Evolutionary conservation across 345 rosid species (phyloP), one percentile per base, ranked within the genome.

Genomic region (Hypericum perforatum): DNA sequence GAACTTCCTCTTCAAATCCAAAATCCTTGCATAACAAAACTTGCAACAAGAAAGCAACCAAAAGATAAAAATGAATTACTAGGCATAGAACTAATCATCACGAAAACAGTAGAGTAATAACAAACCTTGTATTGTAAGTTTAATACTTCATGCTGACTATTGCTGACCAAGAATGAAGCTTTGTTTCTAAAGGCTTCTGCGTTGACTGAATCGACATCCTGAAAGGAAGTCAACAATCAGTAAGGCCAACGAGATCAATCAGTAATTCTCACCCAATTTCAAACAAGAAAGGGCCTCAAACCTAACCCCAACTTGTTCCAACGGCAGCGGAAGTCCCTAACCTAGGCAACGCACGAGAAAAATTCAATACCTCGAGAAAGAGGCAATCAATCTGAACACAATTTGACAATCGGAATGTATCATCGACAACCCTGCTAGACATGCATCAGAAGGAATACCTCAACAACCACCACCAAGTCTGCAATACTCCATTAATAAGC

Each of bases 191-290:
- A 92, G 62, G 91, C 88, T 70, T 92, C 95, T 10, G 98, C 98
- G 63, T 83, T 92, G 12, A 83, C 81, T n/a, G 98, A 89, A 82
- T 92, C 98, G 71, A 88, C 95, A 70, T 92, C 98, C 98, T 92
- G 70, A 59, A 79, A 41, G 48, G 55, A 37, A 22, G 32, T 22
- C 1, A 22, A 32, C 44, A 51, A 56, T 57, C 61, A 49, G 11
- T 41, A 49, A 43, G 47, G 32, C 16, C 8, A 49, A 7, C 16
- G 29, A 41, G 41, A 8, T 13, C 10, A 12, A 29, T 49, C 40
- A 39, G 37, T 11, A 39, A 9, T 9, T 5, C 11, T 7, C 11
- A 32, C 8, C 10, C 54, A 29, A 51, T 8, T 22, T 13, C 6
- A 22, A 22, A 22, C 39, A 10, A n/a, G n/a, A 40, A 10, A 5